Evolutionary conservation across 2,329 filamentous ascomycete genomes (phyloP).

Genomic region (Colletotrichum karsti): DNA sequence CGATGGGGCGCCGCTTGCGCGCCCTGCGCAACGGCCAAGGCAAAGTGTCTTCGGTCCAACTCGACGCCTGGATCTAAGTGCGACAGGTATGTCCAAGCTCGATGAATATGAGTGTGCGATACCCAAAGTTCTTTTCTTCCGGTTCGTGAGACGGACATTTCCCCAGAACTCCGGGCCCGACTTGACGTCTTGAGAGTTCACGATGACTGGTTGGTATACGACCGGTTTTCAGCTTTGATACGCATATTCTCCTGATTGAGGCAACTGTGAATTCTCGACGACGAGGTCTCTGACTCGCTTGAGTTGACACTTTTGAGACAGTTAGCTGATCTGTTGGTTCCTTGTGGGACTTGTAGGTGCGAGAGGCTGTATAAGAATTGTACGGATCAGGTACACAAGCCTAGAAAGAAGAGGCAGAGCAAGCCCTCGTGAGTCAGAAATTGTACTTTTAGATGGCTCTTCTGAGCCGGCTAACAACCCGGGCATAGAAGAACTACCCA

Average conservation of each 20-base stretch:
- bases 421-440: slow-evolving; percentile 63
- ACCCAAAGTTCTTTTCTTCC: background rate
- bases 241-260: background rate
- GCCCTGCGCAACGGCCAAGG: slow-evolving; percentile 57
- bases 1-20: slow-evolving; percentile 60
- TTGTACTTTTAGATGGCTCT: no score
- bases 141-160: background rate
- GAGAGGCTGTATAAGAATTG: slow-evolving; percentile 58
- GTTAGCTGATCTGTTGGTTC: background rate
- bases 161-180: background rate
- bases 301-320: accelerated
- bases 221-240: background rate
- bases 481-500: slow-evolving; percentile 53
- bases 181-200: background rate
- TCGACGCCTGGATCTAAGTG: slow-evolving; percentile 48
- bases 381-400: slow-evolving; percentile 54
- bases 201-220: background rate
- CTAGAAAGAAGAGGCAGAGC: slow-evolving; percentile 59
- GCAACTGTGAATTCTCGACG: accelerated
- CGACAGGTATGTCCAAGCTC: slow-evolving; percentile 44
- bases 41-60: slow-evolving; percentile 57
- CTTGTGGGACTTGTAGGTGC: slow-evolving; percentile 44
- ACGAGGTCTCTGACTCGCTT: background rate
- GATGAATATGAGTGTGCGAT: background rate
- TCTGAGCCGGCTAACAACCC: accelerated